These are phyloP conservation scores for Aspergillus conjunctus DNA, from an alignment of 495 filamentous ascomycete species.

Conservation along the genomic window DNA sequence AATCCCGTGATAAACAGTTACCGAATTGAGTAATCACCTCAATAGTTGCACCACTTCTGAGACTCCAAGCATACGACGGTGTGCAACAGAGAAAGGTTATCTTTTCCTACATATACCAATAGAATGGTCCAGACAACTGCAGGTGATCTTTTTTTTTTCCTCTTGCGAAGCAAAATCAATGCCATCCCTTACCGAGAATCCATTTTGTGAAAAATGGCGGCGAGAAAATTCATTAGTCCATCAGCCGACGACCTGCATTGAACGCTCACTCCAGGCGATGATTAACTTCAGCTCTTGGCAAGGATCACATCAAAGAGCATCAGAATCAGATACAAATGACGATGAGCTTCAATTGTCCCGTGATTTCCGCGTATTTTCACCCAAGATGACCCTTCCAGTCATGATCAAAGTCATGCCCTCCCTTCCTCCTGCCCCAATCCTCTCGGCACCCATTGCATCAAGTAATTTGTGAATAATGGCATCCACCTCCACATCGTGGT, in stretches of 20 bases:
- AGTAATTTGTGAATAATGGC: constrained; percentile 3
- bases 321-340: not conserved
- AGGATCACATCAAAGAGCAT: not conserved
- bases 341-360: not conserved
- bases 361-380: not conserved
- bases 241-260: not conserved
- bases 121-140: constrained; percentile 2
- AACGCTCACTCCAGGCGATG: not conserved
- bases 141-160: not conserved
- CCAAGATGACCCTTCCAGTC: too few relatives aligned
- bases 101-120: not conserved
- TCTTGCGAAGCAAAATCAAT: not conserved
- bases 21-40: constrained; percentile 13
- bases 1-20: constrained; percentile 2
- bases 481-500: not conserved
- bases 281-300: not conserved
- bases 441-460: constrained; percentile 1
- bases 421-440: not conserved
- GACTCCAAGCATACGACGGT: not conserved
- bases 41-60: not conserved
- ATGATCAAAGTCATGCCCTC: not conserved
- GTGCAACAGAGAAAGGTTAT: not conserved
- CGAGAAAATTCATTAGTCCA: not conserved
- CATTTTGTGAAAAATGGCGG: not conserved
- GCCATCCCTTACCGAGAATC: not conserved